Conservation (phyloP, 768 basidiomycete species). For the Dictyophora rubrovolvata region DNA sequence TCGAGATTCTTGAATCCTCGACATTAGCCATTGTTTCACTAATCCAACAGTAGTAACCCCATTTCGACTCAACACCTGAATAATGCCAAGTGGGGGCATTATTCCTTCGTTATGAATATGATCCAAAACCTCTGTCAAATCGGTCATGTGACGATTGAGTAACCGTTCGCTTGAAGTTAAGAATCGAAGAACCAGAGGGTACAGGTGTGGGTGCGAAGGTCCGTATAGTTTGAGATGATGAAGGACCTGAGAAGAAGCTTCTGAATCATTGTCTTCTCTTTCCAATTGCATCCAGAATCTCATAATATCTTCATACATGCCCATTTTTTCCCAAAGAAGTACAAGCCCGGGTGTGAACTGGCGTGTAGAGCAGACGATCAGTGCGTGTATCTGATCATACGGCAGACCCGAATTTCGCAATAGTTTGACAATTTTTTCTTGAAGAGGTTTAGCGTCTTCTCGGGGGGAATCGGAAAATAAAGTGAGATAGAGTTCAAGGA, state of each 20-base stretch:
- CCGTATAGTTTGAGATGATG: slow-evolving; percentile 69
- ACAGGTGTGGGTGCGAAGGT: slow-evolving; percentile 57
- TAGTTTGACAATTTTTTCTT: slow-evolving; percentile 64
- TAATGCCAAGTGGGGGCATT: slow-evolving; percentile 81
- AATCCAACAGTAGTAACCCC: slow-evolving; percentile 84
- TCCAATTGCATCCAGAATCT: slow-evolving; percentile 86
- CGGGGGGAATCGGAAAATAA: slow-evolving; percentile 24
- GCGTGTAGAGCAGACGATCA: slow-evolving; percentile 87
- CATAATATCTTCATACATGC: slow-evolving; percentile 93
- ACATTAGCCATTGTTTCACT: slow-evolving; percentile 84
- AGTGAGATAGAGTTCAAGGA: slow-evolving; percentile 85
- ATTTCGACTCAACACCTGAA: slow-evolving; percentile 83
- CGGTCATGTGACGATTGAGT: slow-evolving; percentile 56
- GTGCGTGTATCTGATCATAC: slow-evolving; percentile 83
- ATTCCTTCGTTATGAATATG: slow-evolving; percentile 72
- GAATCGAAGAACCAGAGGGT: slow-evolving; percentile 82
- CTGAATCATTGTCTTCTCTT: slow-evolving; percentile 26
- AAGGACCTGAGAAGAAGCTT: slow-evolving; percentile 50
- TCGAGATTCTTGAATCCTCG: slow-evolving; percentile 60
- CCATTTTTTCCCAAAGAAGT: slow-evolving; percentile 84
- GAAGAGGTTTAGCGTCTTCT: slow-evolving; percentile 20
- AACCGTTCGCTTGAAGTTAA: slow-evolving; percentile 74
- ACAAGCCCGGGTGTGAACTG: slow-evolving; percentile 79
- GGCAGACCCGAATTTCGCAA: slow-evolving; percentile 50
- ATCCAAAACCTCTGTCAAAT: slow-evolving; percentile 63